Percentiles rank a stretch among this genome's conserved stretches.
These are phyloP conservation scores for Herpetomonas muscarum DNA, from an alignment of 208 protist species.

Conservation along the genomic window DNA sequence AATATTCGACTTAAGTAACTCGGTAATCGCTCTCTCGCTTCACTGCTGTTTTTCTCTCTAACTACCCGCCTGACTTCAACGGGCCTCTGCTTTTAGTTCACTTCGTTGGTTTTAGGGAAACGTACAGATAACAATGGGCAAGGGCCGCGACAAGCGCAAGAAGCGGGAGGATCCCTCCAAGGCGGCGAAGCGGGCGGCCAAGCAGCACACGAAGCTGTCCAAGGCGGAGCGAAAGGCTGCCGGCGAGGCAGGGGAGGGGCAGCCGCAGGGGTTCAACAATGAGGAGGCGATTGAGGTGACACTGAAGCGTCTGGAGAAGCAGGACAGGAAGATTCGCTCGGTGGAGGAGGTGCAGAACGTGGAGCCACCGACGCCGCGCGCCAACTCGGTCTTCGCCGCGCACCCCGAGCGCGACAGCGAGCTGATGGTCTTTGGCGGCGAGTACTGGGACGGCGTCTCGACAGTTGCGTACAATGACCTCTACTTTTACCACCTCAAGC, in stretches of 20 bases:
- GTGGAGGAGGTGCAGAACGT: conserved; percentile 65
- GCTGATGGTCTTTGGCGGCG: conserved; percentile 88
- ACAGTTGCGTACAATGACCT: conserved; percentile 89
- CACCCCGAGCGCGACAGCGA: conserved; percentile 77
- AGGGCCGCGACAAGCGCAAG: conserved; percentile 89
- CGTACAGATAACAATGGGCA: conserved; percentile 64
- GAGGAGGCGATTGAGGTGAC: conserved; percentile 85
- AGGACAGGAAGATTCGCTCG: conserved; percentile 53
- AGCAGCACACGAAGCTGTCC: conserved; percentile 57
- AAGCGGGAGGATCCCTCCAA: conserved; percentile 85
- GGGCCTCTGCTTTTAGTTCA: conserved; percentile 5
- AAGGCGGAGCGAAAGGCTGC: conserved; percentile 10
- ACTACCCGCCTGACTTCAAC: not conserved
- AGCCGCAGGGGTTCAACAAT: conserved; percentile 62
- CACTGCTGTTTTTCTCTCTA: too few relatives aligned
- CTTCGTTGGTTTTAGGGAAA: conserved; percentile 1
- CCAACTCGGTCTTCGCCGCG: conserved; percentile 69
- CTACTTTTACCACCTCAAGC: conserved; percentile 77
- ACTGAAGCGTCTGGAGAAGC: conserved; percentile 74
- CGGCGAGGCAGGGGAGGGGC: conserved; percentile 11
- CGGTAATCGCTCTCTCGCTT: too few relatives aligned
- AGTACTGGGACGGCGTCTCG: conserved; percentile 84
- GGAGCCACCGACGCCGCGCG: conserved; percentile 60
- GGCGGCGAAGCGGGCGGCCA: conserved; percentile 56
- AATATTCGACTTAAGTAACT: too few relatives aligned